These are phyloP conservation scores for Salvia splendens DNA, from an alignment of 257 asterid species.

Conservation along the genomic window DNA sequence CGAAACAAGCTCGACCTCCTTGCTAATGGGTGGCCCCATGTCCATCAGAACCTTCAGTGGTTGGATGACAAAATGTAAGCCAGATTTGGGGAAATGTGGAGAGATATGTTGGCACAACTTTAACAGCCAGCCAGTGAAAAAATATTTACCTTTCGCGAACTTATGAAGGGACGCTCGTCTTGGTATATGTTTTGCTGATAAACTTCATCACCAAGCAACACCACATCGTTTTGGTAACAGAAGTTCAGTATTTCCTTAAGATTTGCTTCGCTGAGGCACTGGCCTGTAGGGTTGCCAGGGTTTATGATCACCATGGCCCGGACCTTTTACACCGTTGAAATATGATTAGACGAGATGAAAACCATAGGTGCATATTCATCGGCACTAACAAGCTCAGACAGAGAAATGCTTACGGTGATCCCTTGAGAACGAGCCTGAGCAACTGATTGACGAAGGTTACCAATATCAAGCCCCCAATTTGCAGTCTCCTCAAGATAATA, in stretches of 20 bases:
- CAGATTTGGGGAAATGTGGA: conserved; percentile 6
- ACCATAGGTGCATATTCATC: neutral
- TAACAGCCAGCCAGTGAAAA: neutral
- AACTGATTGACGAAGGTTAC: conserved; percentile 80
- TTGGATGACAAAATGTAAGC: neutral
- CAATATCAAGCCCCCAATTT: conserved; percentile 93
- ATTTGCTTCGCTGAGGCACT: conserved; percentile 87
- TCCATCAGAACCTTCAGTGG: conserved; percentile 71
- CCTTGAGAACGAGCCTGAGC: conserved; percentile 87
- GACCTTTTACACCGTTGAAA: conserved; percentile 50
- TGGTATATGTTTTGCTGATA: conserved; percentile 98
- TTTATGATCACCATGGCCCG: conserved; percentile 99
- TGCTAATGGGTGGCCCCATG: conserved; percentile 88
- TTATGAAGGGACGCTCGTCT: conserved; percentile 93
- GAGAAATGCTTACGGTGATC: conserved; percentile 58
- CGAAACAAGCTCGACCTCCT: conserved; percentile 82
- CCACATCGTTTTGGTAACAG: conserved; percentile 83
- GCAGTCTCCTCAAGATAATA: conserved; percentile 97
- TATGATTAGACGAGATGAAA: neutral
- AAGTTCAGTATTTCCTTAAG: conserved; percentile 61
- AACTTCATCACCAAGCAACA: conserved; percentile 93
- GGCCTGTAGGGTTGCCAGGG: conserved; percentile 99
- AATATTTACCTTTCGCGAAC: conserved; percentile 74
- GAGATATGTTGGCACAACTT: neutral
- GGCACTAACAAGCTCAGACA: neutral